Evolutionary conservation across 1,284 basidiomycete species (phyloP), one percentile per base, ranked within the genome.

Genomic region (Microstroma glucosiphilum): DNA sequence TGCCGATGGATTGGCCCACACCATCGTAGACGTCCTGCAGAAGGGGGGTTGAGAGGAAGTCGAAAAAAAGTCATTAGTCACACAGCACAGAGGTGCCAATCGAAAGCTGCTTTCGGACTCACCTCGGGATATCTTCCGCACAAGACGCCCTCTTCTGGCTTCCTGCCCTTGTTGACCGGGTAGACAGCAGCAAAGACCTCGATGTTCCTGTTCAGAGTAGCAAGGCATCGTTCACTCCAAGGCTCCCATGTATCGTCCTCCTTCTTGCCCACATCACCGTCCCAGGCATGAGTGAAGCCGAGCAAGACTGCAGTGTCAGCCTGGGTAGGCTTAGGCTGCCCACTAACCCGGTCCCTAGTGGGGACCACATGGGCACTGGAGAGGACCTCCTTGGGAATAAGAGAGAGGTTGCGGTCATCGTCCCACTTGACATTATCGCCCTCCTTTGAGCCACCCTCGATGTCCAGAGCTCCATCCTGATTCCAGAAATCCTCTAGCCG

Each of bases 401-500:
- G 25, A 8, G 15, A 12, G 4, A 65, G 51, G 21, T 41, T 46
- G 21, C 61, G 57, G 23, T 21, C 53, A 43, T 65, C 63, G 41
- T 65, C 42, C 63, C 63, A 65, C 37, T 65, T 19, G 51, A 65
- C 60, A 25, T 59, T 42, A 23, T 40, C 40, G 12, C 51, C 59
- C 23, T 61, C 57, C 9, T 57, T 17, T 53, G 57, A 21, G 26
- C 60, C 66, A 19, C 66, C 67, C 46, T 68, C 67, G 12, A 41
- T 23, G 21, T 58, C 30, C 17, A 60, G 40, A 25, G 63, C 46
- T 1, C 65, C 65, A 26, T 57, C 43, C 7, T 65, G 56, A 40
- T 66, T 68, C 67, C 67, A 68, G 55, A 68, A 68, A 11, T 42
- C 49, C 55, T 68, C 65, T 3, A 68, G 54, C 8, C 60, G 41